phyloP scores from a whole-genome alignment of 257 asterid genomes.

The Ligustrum vulgare region DNA sequence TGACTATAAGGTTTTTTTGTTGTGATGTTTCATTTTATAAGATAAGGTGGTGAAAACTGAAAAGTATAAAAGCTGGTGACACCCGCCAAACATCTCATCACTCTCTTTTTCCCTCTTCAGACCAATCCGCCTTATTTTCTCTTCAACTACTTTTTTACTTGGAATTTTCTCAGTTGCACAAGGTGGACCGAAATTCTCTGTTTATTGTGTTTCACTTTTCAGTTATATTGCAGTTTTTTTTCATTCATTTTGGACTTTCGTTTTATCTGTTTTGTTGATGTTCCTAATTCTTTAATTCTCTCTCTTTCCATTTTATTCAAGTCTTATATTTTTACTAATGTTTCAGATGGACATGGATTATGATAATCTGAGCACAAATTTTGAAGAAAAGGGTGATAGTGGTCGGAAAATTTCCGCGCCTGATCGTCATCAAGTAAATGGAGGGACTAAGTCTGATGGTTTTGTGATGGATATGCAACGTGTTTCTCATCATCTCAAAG shows the following conservation, averaged over 20 bases:
- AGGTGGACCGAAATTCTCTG: slow-evolving; percentile 17
- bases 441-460: slow-evolving; percentile 41
- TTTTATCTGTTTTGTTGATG: slow-evolving; percentile 32
- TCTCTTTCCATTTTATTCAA: neutral
- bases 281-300: neutral
- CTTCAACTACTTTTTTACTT: neutral
- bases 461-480: slow-evolving; percentile 75
- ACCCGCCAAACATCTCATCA: slow-evolving; percentile 13
- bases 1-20: slow-evolving; percentile 32
- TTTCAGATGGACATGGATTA: slow-evolving; percentile 44
- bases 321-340: too few species aligned
- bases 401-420: neutral
- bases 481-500: slow-evolving; percentile 42
- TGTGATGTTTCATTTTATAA: slow-evolving; percentile 16
- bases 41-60: slow-evolving; percentile 26
- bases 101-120: neutral
- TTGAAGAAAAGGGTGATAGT: neutral
- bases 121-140: slow-evolving; percentile 1
- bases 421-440: slow-evolving; percentile 18
- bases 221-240: too few species aligned
- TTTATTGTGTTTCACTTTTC: too few species aligned
- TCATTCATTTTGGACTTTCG: neutral
- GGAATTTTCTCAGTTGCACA: slow-evolving; percentile 9
- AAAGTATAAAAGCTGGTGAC: slow-evolving; percentile 22
- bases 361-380: slow-evolving; percentile 32